Conservation (phyloP, 2,329 filamentous ascomycete genomes). For the Aspergillus sp. region DNA sequence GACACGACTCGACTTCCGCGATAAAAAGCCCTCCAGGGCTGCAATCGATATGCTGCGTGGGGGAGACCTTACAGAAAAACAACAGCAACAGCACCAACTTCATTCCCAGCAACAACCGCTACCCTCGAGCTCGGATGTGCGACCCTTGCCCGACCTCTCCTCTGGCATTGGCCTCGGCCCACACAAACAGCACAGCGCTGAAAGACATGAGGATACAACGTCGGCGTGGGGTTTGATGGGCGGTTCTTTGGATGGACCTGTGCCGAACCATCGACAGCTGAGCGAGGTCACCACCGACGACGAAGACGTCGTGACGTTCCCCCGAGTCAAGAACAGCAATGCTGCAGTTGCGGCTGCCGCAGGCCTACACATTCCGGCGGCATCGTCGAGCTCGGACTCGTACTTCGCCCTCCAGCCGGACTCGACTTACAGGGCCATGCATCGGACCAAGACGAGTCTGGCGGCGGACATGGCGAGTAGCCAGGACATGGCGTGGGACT, state of each 20-base stretch:
- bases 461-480: slow-evolving; percentile 32
- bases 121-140: not conserved
- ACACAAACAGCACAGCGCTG: not conserved
- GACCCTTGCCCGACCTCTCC: slow-evolving; percentile 3
- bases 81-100: slow-evolving; percentile 9
- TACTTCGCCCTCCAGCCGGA: slow-evolving; percentile 54
- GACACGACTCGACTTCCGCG: slow-evolving; percentile 40
- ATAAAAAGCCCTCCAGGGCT: slow-evolving; percentile 24
- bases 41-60: slow-evolving; percentile 13
- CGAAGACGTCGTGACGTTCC: slow-evolving; percentile 70
- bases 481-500: slow-evolving; percentile 66
- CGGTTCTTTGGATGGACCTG: not conserved
- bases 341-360: slow-evolving; percentile 14
- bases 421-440: slow-evolving; percentile 28
- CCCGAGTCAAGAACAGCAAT: slow-evolving; percentile 44
- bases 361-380: slow-evolving; percentile 30
- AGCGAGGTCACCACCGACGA: slow-evolving; percentile 79
- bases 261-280: not conserved
- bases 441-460: slow-evolving; percentile 38
- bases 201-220: not conserved
- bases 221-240: slow-evolving; percentile 17
- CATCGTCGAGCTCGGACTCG: slow-evolving; percentile 61
- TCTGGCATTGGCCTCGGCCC: not conserved
- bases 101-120: slow-evolving; percentile 11
- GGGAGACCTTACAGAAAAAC: slow-evolving; percentile 13